These are phyloP conservation scores for Tulasnella sp. DNA, from an alignment of 768 basidiomycete species.

Conservation along the genomic window DNA sequence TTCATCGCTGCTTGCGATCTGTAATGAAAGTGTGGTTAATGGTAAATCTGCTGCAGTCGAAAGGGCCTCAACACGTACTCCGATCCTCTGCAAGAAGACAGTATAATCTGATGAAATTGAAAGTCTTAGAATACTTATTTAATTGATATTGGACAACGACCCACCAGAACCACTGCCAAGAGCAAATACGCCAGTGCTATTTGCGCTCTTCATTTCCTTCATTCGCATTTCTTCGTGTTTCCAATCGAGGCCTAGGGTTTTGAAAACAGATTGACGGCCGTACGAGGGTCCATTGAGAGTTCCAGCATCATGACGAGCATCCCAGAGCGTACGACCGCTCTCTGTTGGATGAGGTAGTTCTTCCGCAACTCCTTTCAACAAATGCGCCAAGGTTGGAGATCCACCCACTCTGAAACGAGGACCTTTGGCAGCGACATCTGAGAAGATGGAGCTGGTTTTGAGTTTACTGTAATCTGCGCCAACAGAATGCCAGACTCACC, in stretches of 20 bases:
- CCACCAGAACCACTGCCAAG: constrained; percentile 84
- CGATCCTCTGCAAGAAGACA: constrained; percentile 73
- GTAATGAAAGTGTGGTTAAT: background rate
- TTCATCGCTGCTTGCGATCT: constrained; percentile 29
- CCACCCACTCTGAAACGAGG: constrained; percentile 44
- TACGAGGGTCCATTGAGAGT: constrained; percentile 36
- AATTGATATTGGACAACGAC: too few species aligned
- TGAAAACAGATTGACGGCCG: constrained; percentile 25
- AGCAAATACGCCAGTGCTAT: constrained; percentile 34
- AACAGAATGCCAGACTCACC: constrained; percentile 26
- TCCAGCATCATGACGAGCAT: constrained; percentile 51
- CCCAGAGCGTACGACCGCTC: constrained; percentile 58
- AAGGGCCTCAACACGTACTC: constrained; percentile 32
- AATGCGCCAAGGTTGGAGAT: constrained; percentile 72
- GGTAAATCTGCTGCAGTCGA: background rate
- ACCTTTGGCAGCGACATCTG: constrained; percentile 49
- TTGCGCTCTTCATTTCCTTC: constrained; percentile 7
- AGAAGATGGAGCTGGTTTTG: background rate
- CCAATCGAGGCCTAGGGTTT: constrained; percentile 23
- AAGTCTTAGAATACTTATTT: too few species aligned
- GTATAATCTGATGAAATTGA: too few species aligned
- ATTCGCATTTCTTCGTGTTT: constrained; percentile 18
- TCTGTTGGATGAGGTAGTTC: constrained; percentile 63
- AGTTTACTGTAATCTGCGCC: background rate
- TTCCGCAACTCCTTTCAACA: constrained; percentile 54